phyloP scores from a whole-genome alignment of 2,329 filamentous ascomycete genomes.

The Calonectria hongkongensis region DNA sequence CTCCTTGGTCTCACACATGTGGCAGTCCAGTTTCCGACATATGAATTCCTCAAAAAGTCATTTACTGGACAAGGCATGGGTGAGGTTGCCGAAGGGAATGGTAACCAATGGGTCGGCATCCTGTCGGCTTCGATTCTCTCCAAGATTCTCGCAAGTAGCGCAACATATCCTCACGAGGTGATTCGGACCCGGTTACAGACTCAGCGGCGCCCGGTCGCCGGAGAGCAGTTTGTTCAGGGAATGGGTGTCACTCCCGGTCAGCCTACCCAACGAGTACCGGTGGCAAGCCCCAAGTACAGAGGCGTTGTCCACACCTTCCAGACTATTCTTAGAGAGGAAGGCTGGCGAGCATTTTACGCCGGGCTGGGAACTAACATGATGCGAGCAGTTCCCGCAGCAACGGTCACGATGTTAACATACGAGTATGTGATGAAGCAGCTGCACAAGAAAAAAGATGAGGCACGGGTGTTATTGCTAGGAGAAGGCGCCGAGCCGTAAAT shows the following conservation, averaged over 20 bases:
- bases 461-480: conserved; percentile 54
- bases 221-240: conserved; percentile 71
- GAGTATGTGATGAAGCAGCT: conserved; percentile 81
- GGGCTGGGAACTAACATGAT: conserved; percentile 99
- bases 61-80: conserved; percentile 96
- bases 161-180: conserved; percentile 98
- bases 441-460: conserved; percentile 65
- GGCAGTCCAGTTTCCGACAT: conserved; percentile 96
- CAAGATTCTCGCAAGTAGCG: conserved; percentile 94
- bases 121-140: conserved; percentile 92
- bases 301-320: conserved; percentile 89
- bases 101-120: conserved; percentile 87
- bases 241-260: conserved; percentile 63
- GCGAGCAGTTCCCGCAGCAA: conserved; percentile 93
- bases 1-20: conserved; percentile 95
- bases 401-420: conserved; percentile 98
- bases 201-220: conserved; percentile 83
- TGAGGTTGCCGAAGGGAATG: conserved; percentile 64
- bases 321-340: conserved; percentile 92
- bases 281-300: conserved; percentile 75
- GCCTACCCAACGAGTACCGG: conserved; percentile 54
- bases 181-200: conserved; percentile 95
- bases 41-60: conserved; percentile 92
- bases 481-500: conserved; percentile 44
- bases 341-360: conserved; percentile 97